These are phyloP conservation scores for Phanerochaete sordida DNA, from an alignment of 768 basidiomycete species.

Conservation along the genomic window DNA sequence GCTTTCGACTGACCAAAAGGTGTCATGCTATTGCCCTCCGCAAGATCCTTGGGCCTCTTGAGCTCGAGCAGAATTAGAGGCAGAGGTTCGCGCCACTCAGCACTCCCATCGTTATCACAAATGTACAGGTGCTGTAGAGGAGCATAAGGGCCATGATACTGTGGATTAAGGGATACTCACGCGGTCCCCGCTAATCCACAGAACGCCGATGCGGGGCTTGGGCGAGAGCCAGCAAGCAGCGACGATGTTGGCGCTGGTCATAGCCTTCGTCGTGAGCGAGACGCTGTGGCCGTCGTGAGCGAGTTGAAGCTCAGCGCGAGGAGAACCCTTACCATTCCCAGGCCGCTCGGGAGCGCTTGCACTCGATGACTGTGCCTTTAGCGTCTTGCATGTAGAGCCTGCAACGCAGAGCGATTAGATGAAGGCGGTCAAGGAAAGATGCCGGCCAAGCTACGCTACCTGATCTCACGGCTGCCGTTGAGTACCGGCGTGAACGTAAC, in stretches of 20 bases:
- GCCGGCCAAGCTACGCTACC: not conserved
- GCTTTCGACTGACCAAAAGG: not conserved
- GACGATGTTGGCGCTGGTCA: not conserved
- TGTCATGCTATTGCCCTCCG: not conserved
- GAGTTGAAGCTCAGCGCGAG: not conserved
- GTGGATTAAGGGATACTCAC: not conserved
- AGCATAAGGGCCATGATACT: not conserved
- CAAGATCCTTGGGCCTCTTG: not conserved
- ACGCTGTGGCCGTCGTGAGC: not conserved
- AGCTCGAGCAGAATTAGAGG: not conserved
- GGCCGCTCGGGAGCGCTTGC: not conserved
- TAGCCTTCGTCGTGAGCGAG: not conserved
- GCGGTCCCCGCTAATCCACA: not conserved
- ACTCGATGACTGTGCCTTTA: not conserved
- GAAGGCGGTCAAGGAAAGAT: too few species aligned
- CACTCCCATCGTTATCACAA: not conserved
- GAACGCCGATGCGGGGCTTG: not conserved
- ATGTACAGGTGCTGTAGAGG: not conserved
- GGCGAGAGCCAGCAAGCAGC: not conserved
- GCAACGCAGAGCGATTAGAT: not conserved
- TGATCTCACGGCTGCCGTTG: not conserved
- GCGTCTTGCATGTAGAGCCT: conserved; percentile 1
- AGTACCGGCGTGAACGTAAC: not conserved
- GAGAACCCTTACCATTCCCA: not conserved
- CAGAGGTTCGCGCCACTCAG: not conserved